A percentile compares a stretch with the other conserved stretches of the same genome.
Evolutionary conservation across 208 protist genomes (phyloP).

Genomic region (Acanthamoeba divionensis): DNA sequence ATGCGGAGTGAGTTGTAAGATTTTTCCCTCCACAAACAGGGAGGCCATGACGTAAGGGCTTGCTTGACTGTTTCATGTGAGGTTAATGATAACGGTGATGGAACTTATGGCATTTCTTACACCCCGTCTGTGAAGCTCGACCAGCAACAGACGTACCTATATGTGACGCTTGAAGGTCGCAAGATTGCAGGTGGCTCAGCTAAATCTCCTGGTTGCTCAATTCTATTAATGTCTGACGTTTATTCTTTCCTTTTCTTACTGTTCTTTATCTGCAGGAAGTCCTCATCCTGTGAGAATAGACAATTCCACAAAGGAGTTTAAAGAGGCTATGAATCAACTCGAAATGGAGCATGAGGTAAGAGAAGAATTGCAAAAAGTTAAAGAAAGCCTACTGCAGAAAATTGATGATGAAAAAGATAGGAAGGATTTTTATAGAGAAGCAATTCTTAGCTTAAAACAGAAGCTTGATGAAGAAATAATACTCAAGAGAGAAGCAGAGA

Average conservation of each 20-base stretch:
- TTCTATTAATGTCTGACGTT: neutral
- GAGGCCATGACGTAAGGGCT: constrained; percentile 19
- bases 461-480: neutral
- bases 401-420: constrained; percentile 36
- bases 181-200: neutral
- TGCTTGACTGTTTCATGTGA: neutral
- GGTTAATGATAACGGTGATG: constrained; percentile 30
- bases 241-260: neutral
- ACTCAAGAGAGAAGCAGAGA: neutral
- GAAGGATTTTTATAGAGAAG: neutral
- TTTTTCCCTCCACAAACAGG: too few species aligned
- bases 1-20: too few species aligned
- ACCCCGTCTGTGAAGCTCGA: neutral
- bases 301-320: constrained; percentile 1
- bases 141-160: constrained; percentile 22
- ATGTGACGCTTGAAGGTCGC: neutral
- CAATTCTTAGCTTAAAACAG: neutral
- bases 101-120: constrained; percentile 37
- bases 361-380: neutral
- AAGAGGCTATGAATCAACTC: neutral
- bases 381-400: neutral
- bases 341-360: neutral
- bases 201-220: neutral
- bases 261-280: neutral
- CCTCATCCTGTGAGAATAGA: constrained; percentile 11